A percentile compares a stretch with the other conserved stretches of the same genome.
Conservation (phyloP, 352 stramenopile species). For the Phytopythium cucurbitacearum region DNA sequence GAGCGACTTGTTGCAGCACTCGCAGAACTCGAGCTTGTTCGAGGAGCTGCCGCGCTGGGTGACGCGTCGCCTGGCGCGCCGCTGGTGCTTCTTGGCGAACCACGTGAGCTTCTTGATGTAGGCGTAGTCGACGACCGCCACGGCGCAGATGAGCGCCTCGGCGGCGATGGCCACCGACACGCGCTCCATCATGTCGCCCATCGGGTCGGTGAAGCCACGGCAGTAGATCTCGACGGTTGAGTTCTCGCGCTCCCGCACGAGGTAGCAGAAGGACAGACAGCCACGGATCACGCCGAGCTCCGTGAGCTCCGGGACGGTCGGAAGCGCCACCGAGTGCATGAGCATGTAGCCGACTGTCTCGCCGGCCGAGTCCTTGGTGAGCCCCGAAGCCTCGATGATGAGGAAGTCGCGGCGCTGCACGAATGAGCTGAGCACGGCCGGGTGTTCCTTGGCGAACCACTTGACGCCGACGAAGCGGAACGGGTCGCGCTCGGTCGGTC, state of each 20-base stretch:
- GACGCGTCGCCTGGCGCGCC: slow-evolving; percentile 1
- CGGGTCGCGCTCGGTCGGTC: slow-evolving; percentile 25
- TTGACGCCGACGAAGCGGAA: slow-evolving; percentile 49
- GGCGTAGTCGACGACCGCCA: slow-evolving; percentile 38
- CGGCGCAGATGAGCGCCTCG: slow-evolving; percentile 34
- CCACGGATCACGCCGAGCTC: slow-evolving; percentile 42
- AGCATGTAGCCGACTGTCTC: slow-evolving; percentile 39
- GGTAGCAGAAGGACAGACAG: slow-evolving; percentile 43
- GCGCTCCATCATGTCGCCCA: slow-evolving; percentile 37
- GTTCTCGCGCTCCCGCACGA: slow-evolving; percentile 25
- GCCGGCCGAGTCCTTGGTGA: slow-evolving; percentile 28
- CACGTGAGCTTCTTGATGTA: slow-evolving; percentile 59
- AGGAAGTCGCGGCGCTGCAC: slow-evolving; percentile 49
- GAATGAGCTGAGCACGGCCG: slow-evolving; percentile 29
- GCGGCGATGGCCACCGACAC: slow-evolving; percentile 33
- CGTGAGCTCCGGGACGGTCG: slow-evolving; percentile 27
- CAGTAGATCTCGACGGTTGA: slow-evolving; percentile 35
- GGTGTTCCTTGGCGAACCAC: slow-evolving; percentile 52
- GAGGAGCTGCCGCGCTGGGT: background rate
- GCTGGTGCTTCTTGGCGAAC: slow-evolving; percentile 31
- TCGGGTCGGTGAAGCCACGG: slow-evolving; percentile 45
- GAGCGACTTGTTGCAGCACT: slow-evolving; percentile 22
- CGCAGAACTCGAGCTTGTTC: slow-evolving; percentile 6
- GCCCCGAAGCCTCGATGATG: slow-evolving; percentile 37
- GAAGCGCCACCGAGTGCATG: slow-evolving; percentile 45